Evolutionary conservation across 164 flowering plant genomes (phyloP), one percentile per base, ranked within the genome.

Genomic region (Pachysandra terminalis): DNA sequence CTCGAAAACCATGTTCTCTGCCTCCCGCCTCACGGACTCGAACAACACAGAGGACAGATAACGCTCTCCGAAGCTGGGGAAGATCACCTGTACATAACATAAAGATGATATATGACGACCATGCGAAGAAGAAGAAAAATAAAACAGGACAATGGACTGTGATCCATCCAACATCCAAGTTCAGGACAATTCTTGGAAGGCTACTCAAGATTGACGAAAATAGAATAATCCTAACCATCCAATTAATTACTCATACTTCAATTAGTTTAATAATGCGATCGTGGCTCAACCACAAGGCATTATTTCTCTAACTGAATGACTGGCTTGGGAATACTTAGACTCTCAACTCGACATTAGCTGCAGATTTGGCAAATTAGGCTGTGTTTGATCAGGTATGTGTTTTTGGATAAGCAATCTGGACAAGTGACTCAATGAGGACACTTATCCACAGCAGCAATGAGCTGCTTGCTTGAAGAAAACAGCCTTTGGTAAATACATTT

Each of bases 41-140:
- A 88, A 86, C 70, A 88, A 66, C 51, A 74, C 83, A 3, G 91
- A 68, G 3, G 91, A 88, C 53, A 88, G 75, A 61, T 88, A 86
- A 0, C 93, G 85, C 77, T 88, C 90, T n/a, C 92, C 89, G 25
- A 81, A 81, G 69, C 91, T 88, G 21, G 94, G 90, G 74, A 88
- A 87, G 28, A 88, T 61, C 16, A 70, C 91, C 94, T 87, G 84
- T 56, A 62, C n/a, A n/a, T n/a, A n/a, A n/a, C n/a, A n/a, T n/a
- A n/a, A n/a, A n/a, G n/a, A n/a, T n/a, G n/a, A n/a, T n/a, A n/a
- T n/a, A n/a, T n/a, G n/a, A n/a, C n/a, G n/a, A n/a, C n/a, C n/a
- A n/a, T n/a, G n/a, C n/a, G n/a, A n/a, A n/a, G n/a, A n/a, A n/a
- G n/a, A n/a, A n/a, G n/a, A n/a, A n/a, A n/a, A n/a, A n/a, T n/a